phyloP scores from a whole-genome alignment of 371 early-diverging fungal genomes.

The Parasitella parasitica region DNA sequence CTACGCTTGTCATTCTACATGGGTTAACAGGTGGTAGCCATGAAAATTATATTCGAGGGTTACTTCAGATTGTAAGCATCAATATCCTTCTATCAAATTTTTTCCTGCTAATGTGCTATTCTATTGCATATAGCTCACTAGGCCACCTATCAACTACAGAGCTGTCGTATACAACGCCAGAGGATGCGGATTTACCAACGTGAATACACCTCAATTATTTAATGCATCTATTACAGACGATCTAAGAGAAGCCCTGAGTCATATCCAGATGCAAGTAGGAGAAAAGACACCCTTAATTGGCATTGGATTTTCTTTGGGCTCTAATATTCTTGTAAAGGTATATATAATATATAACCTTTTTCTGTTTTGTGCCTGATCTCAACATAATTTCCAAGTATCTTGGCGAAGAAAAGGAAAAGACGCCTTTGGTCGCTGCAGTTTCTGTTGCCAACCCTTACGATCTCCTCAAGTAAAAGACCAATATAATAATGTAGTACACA shows the following conservation, averaged over 20 bases:
- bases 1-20: slow-evolving; percentile 74
- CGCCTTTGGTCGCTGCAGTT: slow-evolving; percentile 68
- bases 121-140: slow-evolving; percentile 21
- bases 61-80: slow-evolving; percentile 54
- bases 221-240: slow-evolving; percentile 79
- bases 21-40: slow-evolving; percentile 85
- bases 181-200: slow-evolving; percentile 72
- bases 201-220: slow-evolving; percentile 75
- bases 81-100: too few species aligned
- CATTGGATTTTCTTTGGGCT: slow-evolving; percentile 82
- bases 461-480: slow-evolving; percentile 29
- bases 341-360: not conserved
- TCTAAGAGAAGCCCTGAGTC: slow-evolving; percentile 57
- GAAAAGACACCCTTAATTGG: slow-evolving; percentile 67
- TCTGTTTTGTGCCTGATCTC: not conserved
- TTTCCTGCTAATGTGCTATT: too few species aligned
- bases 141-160: slow-evolving; percentile 54
- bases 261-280: slow-evolving; percentile 46
- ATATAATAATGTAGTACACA: not conserved
- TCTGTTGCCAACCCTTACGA: slow-evolving; percentile 84
- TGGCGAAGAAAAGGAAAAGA: slow-evolving; percentile 75
- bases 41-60: slow-evolving; percentile 75
- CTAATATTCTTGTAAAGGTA: slow-evolving; percentile 83
- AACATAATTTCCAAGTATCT: slow-evolving; percentile 46
- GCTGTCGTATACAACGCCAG: slow-evolving; percentile 82